Evolutionary conservation across 345 rosid species (phyloP).

Genomic region (Carallia pectinifolia): DNA sequence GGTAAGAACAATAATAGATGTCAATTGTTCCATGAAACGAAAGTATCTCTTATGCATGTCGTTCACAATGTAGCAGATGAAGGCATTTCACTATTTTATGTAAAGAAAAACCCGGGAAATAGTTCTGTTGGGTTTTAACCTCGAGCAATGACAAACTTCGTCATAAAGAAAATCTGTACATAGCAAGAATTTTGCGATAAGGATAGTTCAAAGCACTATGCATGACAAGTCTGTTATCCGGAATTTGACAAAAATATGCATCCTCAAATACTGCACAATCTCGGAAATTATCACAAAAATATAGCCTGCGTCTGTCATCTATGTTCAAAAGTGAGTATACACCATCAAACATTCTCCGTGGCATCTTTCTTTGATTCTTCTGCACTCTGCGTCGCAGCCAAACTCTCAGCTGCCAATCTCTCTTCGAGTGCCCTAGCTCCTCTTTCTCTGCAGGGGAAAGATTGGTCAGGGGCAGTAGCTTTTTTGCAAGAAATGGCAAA

Average conservation of each 20-base stretch:
- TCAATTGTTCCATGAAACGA: no score
- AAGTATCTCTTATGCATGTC: no score
- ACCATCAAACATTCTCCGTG: conserved; percentile 54
- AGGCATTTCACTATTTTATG: no score
- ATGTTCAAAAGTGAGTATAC: conserved; percentile 2
- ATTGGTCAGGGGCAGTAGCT: neutral
- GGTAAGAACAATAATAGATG: no score
- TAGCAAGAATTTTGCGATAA: neutral
- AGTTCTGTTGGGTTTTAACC: no score
- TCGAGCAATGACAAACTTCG: no score
- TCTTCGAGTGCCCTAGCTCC: conserved; percentile 98
- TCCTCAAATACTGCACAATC: conserved; percentile 29
- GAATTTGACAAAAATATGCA: conserved; percentile 20
- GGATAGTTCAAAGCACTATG: neutral
- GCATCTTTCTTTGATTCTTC: conserved; percentile 60
- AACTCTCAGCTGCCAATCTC: conserved; percentile 78
- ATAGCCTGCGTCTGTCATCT: conserved; percentile 11
- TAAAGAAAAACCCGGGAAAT: no score
- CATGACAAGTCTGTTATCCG: conserved; percentile 24
- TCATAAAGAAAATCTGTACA: no score
- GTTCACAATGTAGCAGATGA: no score
- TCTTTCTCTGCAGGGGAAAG: conserved; percentile 67
- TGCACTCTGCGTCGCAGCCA: conserved; percentile 47
- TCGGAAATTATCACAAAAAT: conserved; percentile 11
- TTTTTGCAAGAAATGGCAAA: neutral